These are phyloP conservation scores for Bryum argenteum DNA, from an alignment of 225 moss, liverwort and hornwort genomes.

Conservation along the genomic window DNA sequence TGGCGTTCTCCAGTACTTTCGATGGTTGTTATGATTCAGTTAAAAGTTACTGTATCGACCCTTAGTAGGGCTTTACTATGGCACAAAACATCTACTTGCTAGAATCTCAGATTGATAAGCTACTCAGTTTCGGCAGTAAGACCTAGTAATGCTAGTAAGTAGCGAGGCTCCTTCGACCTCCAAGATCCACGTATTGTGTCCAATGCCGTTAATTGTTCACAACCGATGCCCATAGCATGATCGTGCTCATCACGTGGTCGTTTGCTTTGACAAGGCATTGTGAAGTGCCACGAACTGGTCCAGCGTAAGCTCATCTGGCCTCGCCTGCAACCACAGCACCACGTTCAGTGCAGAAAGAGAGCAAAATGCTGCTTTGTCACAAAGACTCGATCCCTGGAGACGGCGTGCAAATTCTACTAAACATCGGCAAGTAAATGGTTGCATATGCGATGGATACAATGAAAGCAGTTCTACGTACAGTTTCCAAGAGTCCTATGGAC, in stretches of 20 bases:
- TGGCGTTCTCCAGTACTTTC: no score
- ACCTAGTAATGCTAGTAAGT: no score
- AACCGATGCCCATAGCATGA: background rate
- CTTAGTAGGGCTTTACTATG: no score
- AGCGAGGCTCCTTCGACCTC: constrained; percentile 8
- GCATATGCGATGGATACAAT: background rate
- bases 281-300: constrained; percentile 85
- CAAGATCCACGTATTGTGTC: background rate
- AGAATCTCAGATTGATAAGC: no score
- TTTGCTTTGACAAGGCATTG: constrained; percentile 46
- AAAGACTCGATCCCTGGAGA: background rate
- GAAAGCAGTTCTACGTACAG: constrained; percentile 48
- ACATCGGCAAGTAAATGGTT: background rate
- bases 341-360: background rate
- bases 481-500: constrained; percentile 67
- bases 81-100: no score
- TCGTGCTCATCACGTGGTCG: constrained; percentile 5
- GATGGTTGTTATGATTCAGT: no score
- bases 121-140: no score
- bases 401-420: background rate
- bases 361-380: background rate
- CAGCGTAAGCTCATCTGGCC: constrained; percentile 83
- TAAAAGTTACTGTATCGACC: no score
- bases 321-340: constrained; percentile 59
- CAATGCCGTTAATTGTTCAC: background rate